Base-by-base conservation (phyloP, 2,329 filamentous ascomycete species). In the Monosporascus ibericus region DNA sequence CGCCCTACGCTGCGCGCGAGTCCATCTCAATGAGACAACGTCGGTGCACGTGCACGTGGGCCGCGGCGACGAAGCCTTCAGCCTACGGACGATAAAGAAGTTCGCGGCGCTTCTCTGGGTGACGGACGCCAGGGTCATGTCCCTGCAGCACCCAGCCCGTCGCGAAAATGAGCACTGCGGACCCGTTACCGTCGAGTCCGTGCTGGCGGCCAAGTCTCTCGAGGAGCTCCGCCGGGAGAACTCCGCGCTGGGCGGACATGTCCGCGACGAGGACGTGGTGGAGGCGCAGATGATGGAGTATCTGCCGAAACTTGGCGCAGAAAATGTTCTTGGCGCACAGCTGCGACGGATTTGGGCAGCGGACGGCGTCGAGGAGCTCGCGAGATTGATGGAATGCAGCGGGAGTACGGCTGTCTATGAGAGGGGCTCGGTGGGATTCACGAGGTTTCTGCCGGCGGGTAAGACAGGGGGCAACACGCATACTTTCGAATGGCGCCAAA, bases 401-500 rank as follows among this genome's bases (percentile, higher is more conserved):
- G 7, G 3, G 2, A 15, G 20, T 2, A 9, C 20, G 14, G 18
- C 20, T 34, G 37, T 34, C 3, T 6, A 18, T 11, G n/a, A 27
- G 3, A 50, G 58, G 38, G 60, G 59, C 20, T 44, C 61, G 1
- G 47, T 63, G 3, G 57, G 56, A 6, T 63, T 63, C 36, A 17
- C 22, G 20, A 44, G 59, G 18, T 64, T 65, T 51, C 30, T 55
- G 2, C 55, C 61, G 3, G 52, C 48, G 1, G 58, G 53, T 0
- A 55, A 49, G n/a, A 47, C 48, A 1, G 57, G 59, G 20, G 60
- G 61, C 0, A 63, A 65, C 18, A 56, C 54, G 1, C 58, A 63
- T 39, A 65, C 62, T 1, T 58, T 65, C 25, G 61, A 65, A 50
- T 64, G 58, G 44, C 59, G 63, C 6, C 63, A 65, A 44, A 63